These are phyloP conservation scores for Saturnispora zaruensis DNA, from an alignment of 805 yeast species.

Conservation along the genomic window DNA sequence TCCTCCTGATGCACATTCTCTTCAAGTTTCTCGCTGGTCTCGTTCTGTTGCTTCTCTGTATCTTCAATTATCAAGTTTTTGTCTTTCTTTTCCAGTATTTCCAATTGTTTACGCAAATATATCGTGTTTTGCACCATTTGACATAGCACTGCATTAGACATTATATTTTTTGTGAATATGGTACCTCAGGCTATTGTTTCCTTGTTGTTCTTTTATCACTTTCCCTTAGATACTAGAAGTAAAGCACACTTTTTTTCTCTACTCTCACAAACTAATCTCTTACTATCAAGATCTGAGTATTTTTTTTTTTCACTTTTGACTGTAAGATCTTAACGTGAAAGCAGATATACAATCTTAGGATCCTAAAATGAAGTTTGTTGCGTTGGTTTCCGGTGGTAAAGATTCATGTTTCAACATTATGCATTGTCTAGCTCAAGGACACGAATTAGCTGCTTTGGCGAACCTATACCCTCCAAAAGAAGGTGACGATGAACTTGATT, in stretches of 20 bases:
- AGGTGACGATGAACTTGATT: constrained; percentile 65
- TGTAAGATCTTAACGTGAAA: not conserved
- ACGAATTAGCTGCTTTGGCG: constrained; percentile 76
- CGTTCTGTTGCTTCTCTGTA: not conserved
- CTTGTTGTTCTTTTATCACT: no score
- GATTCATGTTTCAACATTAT: constrained; percentile 87
- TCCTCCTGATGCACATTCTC: not conserved
- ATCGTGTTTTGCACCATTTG: not conserved
- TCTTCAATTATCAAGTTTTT: not conserved
- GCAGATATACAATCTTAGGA: not conserved
- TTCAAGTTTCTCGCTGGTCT: not conserved
- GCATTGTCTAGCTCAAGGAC: constrained; percentile 81
- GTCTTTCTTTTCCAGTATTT: not conserved
- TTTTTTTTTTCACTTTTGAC: not conserved
- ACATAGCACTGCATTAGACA: not conserved
- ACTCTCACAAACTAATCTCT: no score
- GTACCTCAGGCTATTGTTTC: no score
- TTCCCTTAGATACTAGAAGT: no score
- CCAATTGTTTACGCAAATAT: constrained; percentile 1
- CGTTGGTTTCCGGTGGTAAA: constrained; percentile 90
- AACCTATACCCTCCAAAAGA: constrained; percentile 58
- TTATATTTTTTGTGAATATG: not conserved
- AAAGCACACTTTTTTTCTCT: not conserved
- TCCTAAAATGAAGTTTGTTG: constrained; percentile 73
- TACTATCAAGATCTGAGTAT: no score